phyloP scores from a whole-genome alignment of 192 early-diverging fungal genomes.

The Backusella tarrabulga region DNA sequence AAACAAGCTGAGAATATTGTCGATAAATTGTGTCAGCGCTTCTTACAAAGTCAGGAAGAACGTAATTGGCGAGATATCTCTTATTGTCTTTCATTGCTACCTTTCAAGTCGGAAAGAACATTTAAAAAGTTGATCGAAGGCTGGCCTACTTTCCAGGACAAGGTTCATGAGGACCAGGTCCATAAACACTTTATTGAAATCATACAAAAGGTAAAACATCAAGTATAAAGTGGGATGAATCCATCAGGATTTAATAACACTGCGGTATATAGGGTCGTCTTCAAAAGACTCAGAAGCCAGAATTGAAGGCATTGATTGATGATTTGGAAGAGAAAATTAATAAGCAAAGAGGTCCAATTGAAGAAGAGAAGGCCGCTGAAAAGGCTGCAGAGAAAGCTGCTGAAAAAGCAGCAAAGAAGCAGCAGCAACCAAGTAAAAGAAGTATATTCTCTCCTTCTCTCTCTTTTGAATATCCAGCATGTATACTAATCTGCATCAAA shows the following conservation, averaged over 20 bases:
- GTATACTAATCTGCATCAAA: no score
- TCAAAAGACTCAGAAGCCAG: slow-evolving; percentile 65
- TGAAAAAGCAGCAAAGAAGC: background rate
- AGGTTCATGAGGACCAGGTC: slow-evolving; percentile 81
- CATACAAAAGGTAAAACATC: slow-evolving; percentile 65
- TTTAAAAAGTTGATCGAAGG: slow-evolving; percentile 83
- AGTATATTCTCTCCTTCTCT: background rate
- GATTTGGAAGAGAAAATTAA: slow-evolving; percentile 83
- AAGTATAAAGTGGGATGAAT: background rate
- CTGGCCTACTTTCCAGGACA: slow-evolving; percentile 87
- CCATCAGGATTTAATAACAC: no score
- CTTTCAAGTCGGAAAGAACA: slow-evolving; percentile 84
- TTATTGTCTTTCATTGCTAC: slow-evolving; percentile 86
- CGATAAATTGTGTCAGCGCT: slow-evolving; percentile 95
- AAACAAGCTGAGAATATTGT: slow-evolving; percentile 93
- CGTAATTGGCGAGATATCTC: slow-evolving; percentile 93
- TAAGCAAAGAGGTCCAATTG: slow-evolving; percentile 37
- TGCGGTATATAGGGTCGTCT: slow-evolving; percentile 48
- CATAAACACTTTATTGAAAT: slow-evolving; percentile 89
- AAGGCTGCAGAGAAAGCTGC: background rate
- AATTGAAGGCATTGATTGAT: slow-evolving; percentile 78
- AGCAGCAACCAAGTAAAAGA: background rate
- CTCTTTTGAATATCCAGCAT: background rate
- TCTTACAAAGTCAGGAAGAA: slow-evolving; percentile 75
- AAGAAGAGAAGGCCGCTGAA: background rate